A percentile compares a stretch with the other conserved stretches of the same genome.
phyloP scores from a whole-genome alignment of 257 asterid genomes.

The Solanum appendiculatum region DNA sequence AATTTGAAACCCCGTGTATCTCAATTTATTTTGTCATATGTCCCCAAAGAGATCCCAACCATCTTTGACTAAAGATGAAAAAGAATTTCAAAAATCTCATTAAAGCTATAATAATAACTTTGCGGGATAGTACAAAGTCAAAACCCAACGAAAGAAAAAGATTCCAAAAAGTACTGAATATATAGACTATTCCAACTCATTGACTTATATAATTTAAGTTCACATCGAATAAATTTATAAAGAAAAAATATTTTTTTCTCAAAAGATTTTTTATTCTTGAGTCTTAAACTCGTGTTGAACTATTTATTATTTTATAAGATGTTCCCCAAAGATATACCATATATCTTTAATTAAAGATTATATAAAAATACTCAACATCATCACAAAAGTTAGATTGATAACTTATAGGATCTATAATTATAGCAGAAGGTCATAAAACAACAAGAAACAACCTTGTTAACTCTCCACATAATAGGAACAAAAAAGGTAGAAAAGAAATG shows the following conservation, averaged over 20 bases:
- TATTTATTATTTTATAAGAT: neutral
- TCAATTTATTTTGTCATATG: neutral
- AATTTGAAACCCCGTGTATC: neutral
- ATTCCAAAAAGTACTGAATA: neutral
- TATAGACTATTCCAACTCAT: neutral
- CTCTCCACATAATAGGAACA: neutral
- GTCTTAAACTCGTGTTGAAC: neutral
- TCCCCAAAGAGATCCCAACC: neutral
- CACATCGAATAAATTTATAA: neutral
- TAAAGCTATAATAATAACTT: too few species aligned
- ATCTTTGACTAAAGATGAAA: neutral
- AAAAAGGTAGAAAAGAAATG: neutral
- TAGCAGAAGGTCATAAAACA: neutral
- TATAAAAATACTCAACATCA: too few species aligned
- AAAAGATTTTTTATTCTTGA: neutral
- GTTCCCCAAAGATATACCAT: neutral
- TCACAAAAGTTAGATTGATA: neutral
- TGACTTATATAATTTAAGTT: neutral
- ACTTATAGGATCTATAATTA: neutral
- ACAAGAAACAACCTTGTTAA: neutral
- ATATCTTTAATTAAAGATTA: too few species aligned
- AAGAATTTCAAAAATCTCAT: too few species aligned
- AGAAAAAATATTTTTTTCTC: neutral
- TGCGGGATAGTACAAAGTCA: neutral
- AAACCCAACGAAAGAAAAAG: neutral